Evolutionary conservation across 768 basidiomycete genomes (phyloP), one percentile per base, ranked within the genome.

Genomic region (Lentinula detonsa): DNA sequence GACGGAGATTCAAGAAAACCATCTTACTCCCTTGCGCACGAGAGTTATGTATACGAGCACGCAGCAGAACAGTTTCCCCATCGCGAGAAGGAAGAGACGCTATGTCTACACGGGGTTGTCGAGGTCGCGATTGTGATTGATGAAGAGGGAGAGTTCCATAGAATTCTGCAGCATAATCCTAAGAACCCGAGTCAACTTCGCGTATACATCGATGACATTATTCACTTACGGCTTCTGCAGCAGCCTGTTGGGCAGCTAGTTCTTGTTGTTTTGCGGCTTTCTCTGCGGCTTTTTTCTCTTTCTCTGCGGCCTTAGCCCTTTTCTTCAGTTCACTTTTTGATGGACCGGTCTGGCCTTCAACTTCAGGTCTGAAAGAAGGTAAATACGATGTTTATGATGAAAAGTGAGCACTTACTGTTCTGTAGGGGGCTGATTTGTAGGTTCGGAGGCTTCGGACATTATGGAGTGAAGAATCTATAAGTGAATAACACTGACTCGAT

Each of bases 1-100:
- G 96, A 62, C 96, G 90, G 59, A 99, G 81, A 70, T 88, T 87
- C 57, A 98, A 75, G 76, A 99, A 99, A 56, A 91, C 91, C 86
- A 98, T 94, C 78, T 94, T 99, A 76, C 85, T 91, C 66, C 92
- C 94, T 72, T 97, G 93, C 0, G 91, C 90, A 59, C 97, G 88
- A 31, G 90, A 88, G 15, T 90, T 95, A 71, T 96, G 93, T 48
- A 99, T 81, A 59, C 97, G 86, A 11, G 94, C 95, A 65, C 96
- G 90, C 63, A 98, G 77, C 61, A 92, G 75, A 55, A 98, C 89
- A 5, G 78, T 82, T 69, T 95, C 78, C 5, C 87, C 93, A 63
- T 87, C 84, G 65, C 85, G 77, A 40, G 82, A 75, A 48, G 81
- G 83, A 55, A 98, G 75, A 16, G 84, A 75, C 18, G 78, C 72